Base-by-base conservation (phyloP, 2,329 filamentous ascomycete genomes). In the Colletotrichum gigasporum region DNA sequence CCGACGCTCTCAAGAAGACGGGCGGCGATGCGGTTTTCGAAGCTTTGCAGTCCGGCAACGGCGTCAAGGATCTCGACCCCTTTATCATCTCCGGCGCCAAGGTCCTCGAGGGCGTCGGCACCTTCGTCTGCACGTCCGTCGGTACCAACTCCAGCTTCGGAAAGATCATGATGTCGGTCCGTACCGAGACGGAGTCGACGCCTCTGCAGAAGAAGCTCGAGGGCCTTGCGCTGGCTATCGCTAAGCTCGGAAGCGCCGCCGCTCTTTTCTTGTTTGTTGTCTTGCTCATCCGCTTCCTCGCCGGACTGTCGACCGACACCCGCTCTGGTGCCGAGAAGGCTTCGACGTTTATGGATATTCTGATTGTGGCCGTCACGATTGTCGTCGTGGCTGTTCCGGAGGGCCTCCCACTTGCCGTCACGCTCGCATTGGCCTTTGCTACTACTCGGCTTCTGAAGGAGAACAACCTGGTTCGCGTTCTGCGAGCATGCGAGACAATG, bases 261-360 rank as follows among this genome's bases (percentile, higher is more conserved):
- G 91, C 91, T 44, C 76, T 91, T 12, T 77, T 94, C 7, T 82
- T 95, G 18, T 95, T 96, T 73, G 78, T 93, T 54, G 90, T 93
- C 22, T 82, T 94, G 11, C 87, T 94, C 71, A 92, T 95, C 80
- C 90, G 92, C 71, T 95, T 94, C 73, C 80, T 92, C 22, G 89
- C 85, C 32, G 76, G 83, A 14, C 82, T 95, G 7, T 84, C 85
- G 5, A 71, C 78, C 34, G 88, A 86, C 70, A 42, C 69, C 20
- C 73, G 68, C 0, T 76, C 79, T 0, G 79, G 87, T 2, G 80
- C 86, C 0, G 77, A 85, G 52, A 93, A 93, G 76, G 78, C 73
- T 0, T 79, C 79, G 35, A 75, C 84, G 14, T 90, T 91, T 70
- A 80, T 91, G 71, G 80, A 87, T 22, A 88, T 91, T 53, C 83